These are phyloP conservation scores for Candida sanyiensis DNA, from an alignment of 805 yeast genomes.

Conservation along the genomic window DNA sequence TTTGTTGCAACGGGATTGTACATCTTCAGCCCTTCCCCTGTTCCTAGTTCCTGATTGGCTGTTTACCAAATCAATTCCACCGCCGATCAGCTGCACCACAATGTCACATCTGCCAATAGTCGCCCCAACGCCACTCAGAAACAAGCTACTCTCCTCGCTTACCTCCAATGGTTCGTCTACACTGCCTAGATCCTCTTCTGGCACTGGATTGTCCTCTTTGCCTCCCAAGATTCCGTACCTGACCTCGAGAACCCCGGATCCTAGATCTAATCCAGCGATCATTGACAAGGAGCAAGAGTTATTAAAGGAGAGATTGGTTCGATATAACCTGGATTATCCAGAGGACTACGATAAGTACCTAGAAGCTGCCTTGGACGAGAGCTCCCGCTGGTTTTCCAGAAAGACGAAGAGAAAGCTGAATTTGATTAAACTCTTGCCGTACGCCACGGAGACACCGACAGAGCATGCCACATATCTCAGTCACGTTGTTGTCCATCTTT, in stretches of 20 bases:
- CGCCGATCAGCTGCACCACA: too few relatives aligned
- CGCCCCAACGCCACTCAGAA: constrained; percentile 24
- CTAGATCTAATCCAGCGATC: constrained; percentile 11
- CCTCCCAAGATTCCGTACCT: constrained; percentile 7
- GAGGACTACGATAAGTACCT: constrained; percentile 32
- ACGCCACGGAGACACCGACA: constrained; percentile 57
- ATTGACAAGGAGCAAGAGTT: constrained; percentile 18
- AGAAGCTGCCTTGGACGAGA: constrained; percentile 26
- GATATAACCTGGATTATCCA: constrained; percentile 50
- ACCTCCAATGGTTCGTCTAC: constrained; percentile 1
- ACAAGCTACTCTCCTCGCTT: constrained; percentile 11
- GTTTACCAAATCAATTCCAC: too few relatives aligned
- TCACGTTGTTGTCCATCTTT: constrained; percentile 74
- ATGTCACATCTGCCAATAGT: constrained; percentile 11
- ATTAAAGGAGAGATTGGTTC: constrained; percentile 28
- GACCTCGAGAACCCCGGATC: constrained; percentile 25
- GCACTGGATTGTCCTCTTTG: constrained; percentile 9
- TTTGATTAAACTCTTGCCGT: constrained; percentile 53
- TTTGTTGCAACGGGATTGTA: too few relatives aligned
- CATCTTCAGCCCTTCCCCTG: too few relatives aligned
- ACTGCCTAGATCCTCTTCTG: constrained; percentile 16
- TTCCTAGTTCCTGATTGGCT: too few relatives aligned
- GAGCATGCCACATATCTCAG: constrained; percentile 71
- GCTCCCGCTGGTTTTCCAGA: constrained; percentile 37
- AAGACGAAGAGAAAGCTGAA: constrained; percentile 29